Base-by-base conservation (phyloP, 768 basidiomycete species). In the Calocera cornea region DNA sequence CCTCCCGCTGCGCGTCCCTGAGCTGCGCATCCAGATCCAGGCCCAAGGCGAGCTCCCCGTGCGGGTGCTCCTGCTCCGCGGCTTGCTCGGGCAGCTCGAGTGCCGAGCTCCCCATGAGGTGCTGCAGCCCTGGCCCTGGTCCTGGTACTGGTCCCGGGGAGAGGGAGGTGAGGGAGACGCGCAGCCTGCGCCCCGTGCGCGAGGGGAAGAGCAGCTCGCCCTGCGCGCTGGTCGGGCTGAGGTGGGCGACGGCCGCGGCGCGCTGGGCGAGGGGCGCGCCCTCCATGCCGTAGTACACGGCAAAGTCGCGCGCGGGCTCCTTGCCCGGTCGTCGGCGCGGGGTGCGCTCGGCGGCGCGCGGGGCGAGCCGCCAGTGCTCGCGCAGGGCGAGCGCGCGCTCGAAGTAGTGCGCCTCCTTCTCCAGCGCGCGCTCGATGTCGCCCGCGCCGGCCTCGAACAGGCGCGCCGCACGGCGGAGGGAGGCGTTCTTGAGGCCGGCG, bases 161-260 rank as follows among this genome's bases (percentile, higher is more conserved):
- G 54, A 60, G 27, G 14, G 31, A 11, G 54, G 11, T 12, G 14
- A 60, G 54, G 54, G 54, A 5, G 14, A 60, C 27, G 11, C 54
- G 54, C 14, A 60, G 54, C 31, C 54, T 12, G 16, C 54, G 24
- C 14, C 31, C 5, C 19, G 54, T 60, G 22, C 54, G 54, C 14
- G 54, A 29, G 54, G 54, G 54, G 54, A 60, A 60, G 54, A 60
- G 54, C 27, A 60, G 54, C 31, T 31, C 54, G 5, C 54, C 54
- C 54, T 27, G 14, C 19, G 14, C 54, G 31, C 14, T 33, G 14
- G 49, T 50, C 7, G 54, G 54, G 54, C 7, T 31, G 54, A 60
- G 54, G 54, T 60, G 54, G 2, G 54, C 54, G 54, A 60, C 54
- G 31, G 54, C 54, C 27, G 14, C 16, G 2, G 54, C 54, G 24